Base-by-base conservation (phyloP, 305 asterid genomes). In the Coffea humblotiana region DNA sequence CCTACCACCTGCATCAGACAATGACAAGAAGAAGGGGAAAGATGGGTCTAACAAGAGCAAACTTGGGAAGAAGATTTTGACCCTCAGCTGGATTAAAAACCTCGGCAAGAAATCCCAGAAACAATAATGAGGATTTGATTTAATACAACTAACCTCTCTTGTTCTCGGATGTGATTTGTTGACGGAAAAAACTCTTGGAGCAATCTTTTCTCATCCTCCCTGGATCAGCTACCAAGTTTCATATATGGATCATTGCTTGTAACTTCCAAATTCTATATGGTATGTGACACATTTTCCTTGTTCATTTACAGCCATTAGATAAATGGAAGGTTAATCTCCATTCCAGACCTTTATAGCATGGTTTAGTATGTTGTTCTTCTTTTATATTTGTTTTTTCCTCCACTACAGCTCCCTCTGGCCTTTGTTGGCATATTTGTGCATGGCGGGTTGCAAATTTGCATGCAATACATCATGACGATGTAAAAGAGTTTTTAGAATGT, bases 81-180 rank as follows among this genome's bases (percentile, higher is more conserved):
- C 78, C 77, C 84, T 90, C 43, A 85, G 84, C 71, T 93, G 96
- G 98, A 70, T 93, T 23, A 90, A 90, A 83, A 88, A 63, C 82
- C 70, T 89, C n/a, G 82, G 85, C 88, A 92, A 91, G 88, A 92
- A 89, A 87, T 85, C 95, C 78, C 66, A 83, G 84, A 83, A 90
- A 82, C 72, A 78, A 29, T 13, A 52, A 58, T 45, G 66, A 27
- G 23, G 25, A 32, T 35, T 8, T 58, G 5, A 60, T 48, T 48
- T 48, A 8, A 8, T 60, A 23, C 29, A 8, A 60, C 14, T 8
- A 10, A 8, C 19, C 4, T n/a, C 18, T 13, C n/a, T 4, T 23
- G 12, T 60, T 6, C 8, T 60, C 3, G 21, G 23, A 60, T 60
- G 65, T 60, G 32, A 60, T 23, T 6, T 60, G 64, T 58, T 58